Base-by-base conservation (phyloP, 1,284 basidiomycete genomes). In the Ceratobasidium sp. region DNA sequence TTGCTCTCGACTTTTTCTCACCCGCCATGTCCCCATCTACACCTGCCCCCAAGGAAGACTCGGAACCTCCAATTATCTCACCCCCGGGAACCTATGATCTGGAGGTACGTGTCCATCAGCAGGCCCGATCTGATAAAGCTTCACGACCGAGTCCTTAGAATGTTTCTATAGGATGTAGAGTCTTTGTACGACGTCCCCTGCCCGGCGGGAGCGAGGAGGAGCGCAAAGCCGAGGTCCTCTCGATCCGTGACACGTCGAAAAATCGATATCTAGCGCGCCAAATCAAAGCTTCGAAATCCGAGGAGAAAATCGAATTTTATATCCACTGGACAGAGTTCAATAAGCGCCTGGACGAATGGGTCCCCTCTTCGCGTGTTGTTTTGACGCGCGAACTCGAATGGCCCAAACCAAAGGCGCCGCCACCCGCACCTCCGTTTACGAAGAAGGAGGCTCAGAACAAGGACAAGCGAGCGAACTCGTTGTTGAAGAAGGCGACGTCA, bases 311-410 rank as follows among this genome's bases (percentile, higher is more conserved):
- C 79, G 96, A 98, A 81, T 98, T 91, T 85, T 98, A 98, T 80
- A 94, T 98, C 44, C 96, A 98, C 80, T 98, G 96, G 90, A 94
- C 97, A 79, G 90, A 94, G 78, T 98, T 98, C 86, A 98, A 98
- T 85, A 98, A 98, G 83, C 95, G 98, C 78, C 86, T 99, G 63
- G 98, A 99, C 81, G 98, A 98, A 76, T 99, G 98, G 98, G 92
- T 99, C n/a, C 85, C 91, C 30, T 94, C 93, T 18, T 91, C 92
- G 2, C 88, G 96, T 41, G 87, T 99, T 73, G 87, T 98, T 58
- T 85, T 96, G 35, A 87, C 85, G 73, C 87, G 92, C 76, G 96
- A 98, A 79, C 87, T 99, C 77, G 95, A 98, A 81, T 98, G 95
- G 96, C 98, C 98, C 1, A 94, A 94, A 79, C 96, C 97, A 0